These are phyloP conservation scores for Aureobasidium sp. DNA, from an alignment of 2,329 filamentous ascomycete genomes.

Conservation along the genomic window DNA sequence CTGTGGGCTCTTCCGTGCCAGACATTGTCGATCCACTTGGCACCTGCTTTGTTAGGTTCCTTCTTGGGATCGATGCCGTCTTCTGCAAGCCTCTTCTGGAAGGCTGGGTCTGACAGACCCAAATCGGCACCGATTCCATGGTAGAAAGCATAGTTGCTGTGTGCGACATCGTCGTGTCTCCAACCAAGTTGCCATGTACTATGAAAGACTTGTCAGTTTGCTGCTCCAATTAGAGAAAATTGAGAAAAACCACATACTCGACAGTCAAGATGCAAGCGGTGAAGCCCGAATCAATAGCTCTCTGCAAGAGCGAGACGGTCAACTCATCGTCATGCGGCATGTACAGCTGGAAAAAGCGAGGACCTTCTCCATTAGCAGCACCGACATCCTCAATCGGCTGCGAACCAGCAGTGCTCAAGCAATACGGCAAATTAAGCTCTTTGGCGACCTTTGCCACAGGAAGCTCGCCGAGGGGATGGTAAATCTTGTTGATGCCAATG, in stretches of 20 bases:
- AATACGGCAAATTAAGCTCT: constrained; percentile 55
- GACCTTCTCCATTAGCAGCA: constrained; percentile 44
- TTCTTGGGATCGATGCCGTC: constrained; percentile 47
- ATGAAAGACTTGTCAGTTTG: background rate
- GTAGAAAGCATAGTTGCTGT: constrained; percentile 57
- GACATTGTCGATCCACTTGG: constrained; percentile 58
- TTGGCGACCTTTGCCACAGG: constrained; percentile 54
- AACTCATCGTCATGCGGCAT: constrained; percentile 57
- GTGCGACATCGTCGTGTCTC: constrained; percentile 52
- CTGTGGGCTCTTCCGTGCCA: constrained; percentile 57
- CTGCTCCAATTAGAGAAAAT: no score
- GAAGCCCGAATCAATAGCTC: constrained; percentile 50
- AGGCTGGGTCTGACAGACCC: constrained; percentile 54
- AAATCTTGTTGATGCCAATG: constrained; percentile 61
- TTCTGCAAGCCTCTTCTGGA: constrained; percentile 46
- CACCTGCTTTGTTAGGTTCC: constrained; percentile 48
- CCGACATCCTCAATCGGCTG: constrained; percentile 53
- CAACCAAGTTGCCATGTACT: constrained; percentile 56
- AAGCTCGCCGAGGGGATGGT: constrained; percentile 52
- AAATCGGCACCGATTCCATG: constrained; percentile 53
- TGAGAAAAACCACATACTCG: constrained; percentile 29
- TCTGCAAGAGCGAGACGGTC: constrained; percentile 48
- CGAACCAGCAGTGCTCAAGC: constrained; percentile 51
- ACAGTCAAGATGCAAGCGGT: constrained; percentile 53
- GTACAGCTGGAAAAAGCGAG: constrained; percentile 58